These are phyloP conservation scores for Cryptosporidium viatorum DNA, from an alignment of 169 alveolate species.

Conservation along the genomic window DNA sequence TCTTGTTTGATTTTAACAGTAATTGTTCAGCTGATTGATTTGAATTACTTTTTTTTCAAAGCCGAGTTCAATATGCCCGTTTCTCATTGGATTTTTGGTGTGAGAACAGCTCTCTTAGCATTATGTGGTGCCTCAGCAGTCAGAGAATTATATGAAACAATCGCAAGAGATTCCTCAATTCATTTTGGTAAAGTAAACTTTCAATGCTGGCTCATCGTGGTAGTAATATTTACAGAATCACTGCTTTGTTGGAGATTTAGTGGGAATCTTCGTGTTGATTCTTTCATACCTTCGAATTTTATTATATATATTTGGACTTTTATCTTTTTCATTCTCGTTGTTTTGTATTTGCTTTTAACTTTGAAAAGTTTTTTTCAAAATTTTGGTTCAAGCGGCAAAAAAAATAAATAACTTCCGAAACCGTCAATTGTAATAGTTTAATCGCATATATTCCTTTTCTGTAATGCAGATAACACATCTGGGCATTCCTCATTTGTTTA, in stretches of 20 bases:
- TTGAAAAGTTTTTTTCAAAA: background rate
- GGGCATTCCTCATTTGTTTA: background rate
- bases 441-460: background rate
- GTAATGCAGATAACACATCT: background rate
- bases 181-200: slow-evolving; percentile 31
- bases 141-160: slow-evolving; percentile 55
- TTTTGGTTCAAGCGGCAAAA: background rate
- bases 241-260: slow-evolving; percentile 72
- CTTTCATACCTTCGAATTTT: slow-evolving; percentile 47
- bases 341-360: background rate
- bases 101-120: slow-evolving; percentile 85
- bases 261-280: slow-evolving; percentile 14
- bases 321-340: slow-evolving; percentile 6
- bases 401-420: background rate
- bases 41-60: slow-evolving; percentile 86
- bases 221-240: slow-evolving; percentile 40
- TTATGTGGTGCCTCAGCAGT: slow-evolving; percentile 67
- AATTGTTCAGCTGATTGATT: slow-evolving; percentile 84
- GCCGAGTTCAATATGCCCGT: slow-evolving; percentile 84
- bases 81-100: slow-evolving; percentile 82
- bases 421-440: background rate
- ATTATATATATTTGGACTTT: slow-evolving; percentile 23
- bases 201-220: slow-evolving; percentile 45
- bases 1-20: slow-evolving; percentile 79
- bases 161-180: slow-evolving; percentile 1